A percentile compares a stretch with the other conserved stretches of the same genome.
phyloP scores from a whole-genome alignment of 257 asterid genomes.

The Jacaranda mimosifolia region DNA sequence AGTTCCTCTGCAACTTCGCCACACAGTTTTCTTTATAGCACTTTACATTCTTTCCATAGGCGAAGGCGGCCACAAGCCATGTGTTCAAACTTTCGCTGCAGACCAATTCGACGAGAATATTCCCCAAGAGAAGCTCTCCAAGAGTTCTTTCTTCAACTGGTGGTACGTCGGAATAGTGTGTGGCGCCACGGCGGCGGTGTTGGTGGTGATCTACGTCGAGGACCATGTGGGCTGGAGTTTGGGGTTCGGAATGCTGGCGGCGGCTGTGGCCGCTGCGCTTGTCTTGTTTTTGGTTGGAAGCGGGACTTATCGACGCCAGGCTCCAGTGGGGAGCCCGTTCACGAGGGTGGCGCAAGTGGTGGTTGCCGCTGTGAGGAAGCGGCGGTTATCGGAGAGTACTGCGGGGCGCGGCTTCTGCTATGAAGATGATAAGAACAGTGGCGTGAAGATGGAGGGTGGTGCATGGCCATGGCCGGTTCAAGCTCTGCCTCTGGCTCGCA shows the following conservation, averaged over 20 bases:
- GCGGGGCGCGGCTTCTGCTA: slow-evolving; percentile 39
- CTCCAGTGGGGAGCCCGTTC: slow-evolving; percentile 77
- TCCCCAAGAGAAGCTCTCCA: slow-evolving; percentile 54
- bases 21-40: slow-evolving; percentile 60
- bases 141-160: slow-evolving; percentile 84
- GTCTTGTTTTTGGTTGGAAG: slow-evolving; percentile 55
- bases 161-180: slow-evolving; percentile 76
- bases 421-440: slow-evolving; percentile 31
- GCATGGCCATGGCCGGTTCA: slow-evolving; percentile 1
- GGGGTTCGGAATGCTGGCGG: slow-evolving; percentile 66
- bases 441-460: not conserved
- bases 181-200: slow-evolving; percentile 63
- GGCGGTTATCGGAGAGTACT: slow-evolving; percentile 42
- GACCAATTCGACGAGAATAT: slow-evolving; percentile 69
- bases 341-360: slow-evolving; percentile 76
- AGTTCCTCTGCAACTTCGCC: slow-evolving; percentile 43
- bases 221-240: slow-evolving; percentile 64
- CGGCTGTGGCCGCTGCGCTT: slow-evolving; percentile 58
- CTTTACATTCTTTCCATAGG: slow-evolving; percentile 63
- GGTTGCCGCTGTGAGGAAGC: slow-evolving; percentile 64
- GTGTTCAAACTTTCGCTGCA: slow-evolving; percentile 78
- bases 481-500: slow-evolving; percentile 40
- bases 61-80: slow-evolving; percentile 87
- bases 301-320: slow-evolving; percentile 51
- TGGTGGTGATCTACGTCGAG: slow-evolving; percentile 74